phyloP scores from a whole-genome alignment of 495 filamentous ascomycete genomes.

The Astrocystis sublimbata region DNA sequence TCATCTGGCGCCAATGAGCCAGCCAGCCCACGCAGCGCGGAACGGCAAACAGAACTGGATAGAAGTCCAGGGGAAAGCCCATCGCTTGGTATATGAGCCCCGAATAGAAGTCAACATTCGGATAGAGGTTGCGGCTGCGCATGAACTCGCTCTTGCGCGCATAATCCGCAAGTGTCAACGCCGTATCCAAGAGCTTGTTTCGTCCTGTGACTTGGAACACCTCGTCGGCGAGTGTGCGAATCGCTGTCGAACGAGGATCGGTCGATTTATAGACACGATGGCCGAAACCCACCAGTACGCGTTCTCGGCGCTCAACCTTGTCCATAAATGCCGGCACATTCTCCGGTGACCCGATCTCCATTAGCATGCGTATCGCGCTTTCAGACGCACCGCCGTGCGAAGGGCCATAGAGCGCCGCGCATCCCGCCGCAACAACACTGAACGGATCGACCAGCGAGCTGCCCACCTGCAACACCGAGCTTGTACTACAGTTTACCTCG shows the following conservation, averaged over 20 bases:
- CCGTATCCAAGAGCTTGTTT: constrained; percentile 50
- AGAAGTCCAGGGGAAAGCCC: constrained; percentile 47
- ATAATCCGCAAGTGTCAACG: constrained; percentile 48
- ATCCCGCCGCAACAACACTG: constrained; percentile 46
- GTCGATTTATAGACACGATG: constrained; percentile 56
- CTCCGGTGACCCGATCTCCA: constrained; percentile 43
- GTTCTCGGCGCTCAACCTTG: constrained; percentile 50
- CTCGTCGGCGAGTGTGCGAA: constrained; percentile 47
- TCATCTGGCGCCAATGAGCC: constrained; percentile 43
- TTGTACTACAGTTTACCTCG: constrained; percentile 55
- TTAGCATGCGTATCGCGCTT: constrained; percentile 50
- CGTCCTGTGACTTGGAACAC: constrained; percentile 36
- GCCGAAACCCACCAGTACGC: constrained; percentile 57
- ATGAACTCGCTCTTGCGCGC: constrained; percentile 56
- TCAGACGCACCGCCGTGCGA: constrained; percentile 62
- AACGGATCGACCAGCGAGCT: constrained; percentile 50
- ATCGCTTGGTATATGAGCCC: constrained; percentile 55
- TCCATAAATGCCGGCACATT: constrained; percentile 50
- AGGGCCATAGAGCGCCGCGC: constrained; percentile 52
- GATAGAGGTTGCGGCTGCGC: constrained; percentile 45
- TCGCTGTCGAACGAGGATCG: constrained; percentile 51
- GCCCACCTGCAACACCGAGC: constrained; percentile 51
- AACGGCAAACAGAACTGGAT: constrained; percentile 42
- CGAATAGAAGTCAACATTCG: constrained; percentile 59
- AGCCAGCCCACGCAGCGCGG: constrained; percentile 42